Conservation (phyloP, 2,329 filamentous ascomycete species). For the Calonectria honghensis region DNA sequence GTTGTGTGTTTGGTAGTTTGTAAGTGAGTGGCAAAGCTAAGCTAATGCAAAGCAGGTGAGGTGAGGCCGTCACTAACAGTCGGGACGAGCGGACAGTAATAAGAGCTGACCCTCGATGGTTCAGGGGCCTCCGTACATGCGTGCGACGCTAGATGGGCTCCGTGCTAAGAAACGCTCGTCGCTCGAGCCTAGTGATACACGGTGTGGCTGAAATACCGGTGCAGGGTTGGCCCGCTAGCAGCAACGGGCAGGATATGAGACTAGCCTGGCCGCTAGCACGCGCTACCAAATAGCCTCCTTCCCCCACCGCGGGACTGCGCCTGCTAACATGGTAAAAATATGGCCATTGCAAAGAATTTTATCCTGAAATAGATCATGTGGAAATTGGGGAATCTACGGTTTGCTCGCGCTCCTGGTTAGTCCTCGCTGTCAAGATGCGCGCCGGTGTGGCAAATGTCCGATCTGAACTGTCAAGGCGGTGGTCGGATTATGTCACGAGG, state of each 20-base stretch:
- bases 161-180: background rate
- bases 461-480: background rate
- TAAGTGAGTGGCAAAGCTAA: background rate
- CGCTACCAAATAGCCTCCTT: background rate
- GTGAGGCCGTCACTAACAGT: background rate
- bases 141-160: background rate
- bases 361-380: background rate
- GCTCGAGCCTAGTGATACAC: background rate
- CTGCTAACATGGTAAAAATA: background rate
- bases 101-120: background rate
- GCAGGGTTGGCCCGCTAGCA: background rate
- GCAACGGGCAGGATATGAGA: background rate
- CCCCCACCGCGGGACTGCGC: background rate
- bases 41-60: background rate
- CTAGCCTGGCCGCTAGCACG: background rate
- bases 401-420: background rate
- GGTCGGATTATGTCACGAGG: no score
- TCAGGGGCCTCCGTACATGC: background rate
- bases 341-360: background rate
- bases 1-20: background rate
- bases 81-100: background rate
- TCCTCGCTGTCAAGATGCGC: background rate
- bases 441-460: background rate
- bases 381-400: background rate
- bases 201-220: background rate